phyloP scores from a whole-genome alignment of 306 rosid genomes.

The Sindora glabra region DNA sequence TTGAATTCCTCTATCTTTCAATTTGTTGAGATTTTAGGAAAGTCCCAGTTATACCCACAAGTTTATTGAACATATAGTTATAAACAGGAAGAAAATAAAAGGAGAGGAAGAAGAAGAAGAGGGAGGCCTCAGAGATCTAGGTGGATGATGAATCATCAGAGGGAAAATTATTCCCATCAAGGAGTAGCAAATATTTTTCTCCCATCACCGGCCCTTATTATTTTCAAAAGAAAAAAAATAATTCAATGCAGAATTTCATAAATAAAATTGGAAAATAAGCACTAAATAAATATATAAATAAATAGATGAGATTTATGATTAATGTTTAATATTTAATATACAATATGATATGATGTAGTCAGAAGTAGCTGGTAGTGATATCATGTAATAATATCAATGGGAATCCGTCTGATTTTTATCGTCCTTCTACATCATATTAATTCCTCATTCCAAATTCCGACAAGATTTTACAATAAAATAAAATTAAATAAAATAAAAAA shows the following conservation, averaged over 20 bases:
- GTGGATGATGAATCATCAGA: constrained; percentile 35
- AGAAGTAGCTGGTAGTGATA: constrained; percentile 32
- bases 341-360: constrained; percentile 24
- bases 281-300: background rate
- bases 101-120: background rate
- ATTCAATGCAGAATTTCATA: background rate
- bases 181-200: constrained; percentile 38
- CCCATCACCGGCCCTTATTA: constrained; percentile 22
- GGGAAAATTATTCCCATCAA: constrained; percentile 28
- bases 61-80: too few species aligned
- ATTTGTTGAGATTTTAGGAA: too few species aligned
- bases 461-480: background rate
- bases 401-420: constrained; percentile 44
- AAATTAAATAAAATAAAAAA: background rate
- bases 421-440: constrained; percentile 30
- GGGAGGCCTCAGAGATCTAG: constrained; percentile 45
- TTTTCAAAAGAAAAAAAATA: too few species aligned
- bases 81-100: too few species aligned
- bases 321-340: too few species aligned
- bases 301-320: too few species aligned
- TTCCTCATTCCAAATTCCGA: background rate
- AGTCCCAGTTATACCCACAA: too few species aligned
- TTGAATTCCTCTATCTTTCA: too few species aligned
- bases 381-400: constrained; percentile 34
- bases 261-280: background rate